A percentile compares a stretch with the other conserved stretches of the same genome.
These are phyloP conservation scores for Neodidymelliopsis sp. DNA, from an alignment of 2,329 filamentous ascomycete genomes.

Conservation along the genomic window DNA sequence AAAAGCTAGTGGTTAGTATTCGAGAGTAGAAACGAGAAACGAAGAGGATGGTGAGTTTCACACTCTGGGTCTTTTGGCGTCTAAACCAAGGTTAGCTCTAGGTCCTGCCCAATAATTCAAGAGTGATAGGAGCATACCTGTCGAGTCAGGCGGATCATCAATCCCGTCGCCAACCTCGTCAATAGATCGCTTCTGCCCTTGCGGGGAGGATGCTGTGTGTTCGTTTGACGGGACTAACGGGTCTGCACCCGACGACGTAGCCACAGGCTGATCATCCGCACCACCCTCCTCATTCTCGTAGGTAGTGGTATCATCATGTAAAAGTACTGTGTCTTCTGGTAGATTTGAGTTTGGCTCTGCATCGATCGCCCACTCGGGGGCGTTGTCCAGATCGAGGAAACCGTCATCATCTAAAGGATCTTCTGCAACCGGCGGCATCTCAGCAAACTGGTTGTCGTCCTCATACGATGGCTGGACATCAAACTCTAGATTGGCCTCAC, in stretches of 20 bases:
- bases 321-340: conserved; percentile 16
- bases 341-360: conserved; percentile 18
- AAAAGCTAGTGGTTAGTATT: conserved; percentile 32
- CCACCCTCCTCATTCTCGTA: conserved; percentile 36
- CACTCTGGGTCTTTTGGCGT: conserved; percentile 43
- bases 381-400: conserved; percentile 30
- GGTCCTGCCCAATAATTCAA: no score
- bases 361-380: conserved; percentile 28
- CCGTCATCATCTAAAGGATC: conserved; percentile 23
- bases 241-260: conserved; percentile 39
- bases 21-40: conserved; percentile 11
- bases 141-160: conserved; percentile 34
- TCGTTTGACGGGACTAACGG: conserved; percentile 35
- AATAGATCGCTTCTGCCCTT: conserved; percentile 44
- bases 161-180: conserved; percentile 42
- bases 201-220: conserved; percentile 33
- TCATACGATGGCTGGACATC: conserved; percentile 13
- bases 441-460: conserved; percentile 10
- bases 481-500: conserved; percentile 24
- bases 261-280: conserved; percentile 31
- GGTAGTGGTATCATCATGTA: conserved; percentile 20
- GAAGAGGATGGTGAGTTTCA: conserved; percentile 36
- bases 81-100: conserved; percentile 28
- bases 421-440: conserved; percentile 19
- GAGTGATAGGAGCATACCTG: conserved; percentile 35